Evolutionary conservation across 129 eudicot genomes (phyloP).

Genomic region (Rutidosis leptorrhynchoides): DNA sequence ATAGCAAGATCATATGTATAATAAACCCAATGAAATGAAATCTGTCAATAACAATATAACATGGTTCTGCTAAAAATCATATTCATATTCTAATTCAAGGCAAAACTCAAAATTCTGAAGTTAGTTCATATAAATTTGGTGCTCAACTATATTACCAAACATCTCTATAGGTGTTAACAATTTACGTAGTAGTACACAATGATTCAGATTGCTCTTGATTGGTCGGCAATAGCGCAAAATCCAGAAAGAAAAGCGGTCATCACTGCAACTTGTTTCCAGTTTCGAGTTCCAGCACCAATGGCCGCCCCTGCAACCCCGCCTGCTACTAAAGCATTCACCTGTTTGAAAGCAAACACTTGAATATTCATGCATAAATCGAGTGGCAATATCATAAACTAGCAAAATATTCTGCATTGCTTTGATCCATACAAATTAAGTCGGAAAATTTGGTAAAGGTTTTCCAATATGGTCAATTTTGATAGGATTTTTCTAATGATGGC

Average conservation of each 20-base stretch:
- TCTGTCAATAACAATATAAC: not conserved
- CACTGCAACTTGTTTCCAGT: slow-evolving; percentile 74
- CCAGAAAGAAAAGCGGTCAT: slow-evolving; percentile 58
- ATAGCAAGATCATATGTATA: not conserved
- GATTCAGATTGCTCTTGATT: slow-evolving; percentile 43
- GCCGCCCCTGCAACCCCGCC: slow-evolving; percentile 88
- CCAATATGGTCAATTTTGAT: not conserved
- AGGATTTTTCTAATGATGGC: too few relatives aligned
- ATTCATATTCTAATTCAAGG: not conserved
- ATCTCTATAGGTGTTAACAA: not conserved
- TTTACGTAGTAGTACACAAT: not conserved
- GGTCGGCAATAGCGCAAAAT: slow-evolving; percentile 55
- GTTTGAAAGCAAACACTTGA: slow-evolving; percentile 9
- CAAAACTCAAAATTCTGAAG: slow-evolving; percentile 1
- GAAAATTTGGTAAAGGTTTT: too few relatives aligned
- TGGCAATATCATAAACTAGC: not conserved
- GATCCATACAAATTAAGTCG: not conserved
- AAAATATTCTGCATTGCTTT: not conserved
- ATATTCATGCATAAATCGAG: not conserved
- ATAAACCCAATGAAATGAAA: not conserved
- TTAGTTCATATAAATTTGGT: not conserved
- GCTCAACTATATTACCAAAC: not conserved
- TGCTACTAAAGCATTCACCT: slow-evolving; percentile 75
- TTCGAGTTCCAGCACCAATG: slow-evolving; percentile 67
- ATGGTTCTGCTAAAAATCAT: not conserved